phyloP scores from a whole-genome alignment of 2,329 filamentous ascomycete species.

The Akanthomyces uredinophilus region DNA sequence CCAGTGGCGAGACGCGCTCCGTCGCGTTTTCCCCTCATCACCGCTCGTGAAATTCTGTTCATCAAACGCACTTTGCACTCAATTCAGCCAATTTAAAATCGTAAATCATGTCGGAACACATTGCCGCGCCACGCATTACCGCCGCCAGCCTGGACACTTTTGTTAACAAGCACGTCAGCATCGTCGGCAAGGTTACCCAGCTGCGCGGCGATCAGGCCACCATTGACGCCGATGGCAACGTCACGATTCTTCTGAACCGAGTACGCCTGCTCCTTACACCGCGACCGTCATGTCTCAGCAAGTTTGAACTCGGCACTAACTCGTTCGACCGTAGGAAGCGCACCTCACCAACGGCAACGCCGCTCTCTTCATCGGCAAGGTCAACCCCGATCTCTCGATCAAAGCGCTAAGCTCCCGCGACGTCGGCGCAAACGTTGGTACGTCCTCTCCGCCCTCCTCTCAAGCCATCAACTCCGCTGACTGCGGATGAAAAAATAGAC shows the following conservation, averaged over 20 bases:
- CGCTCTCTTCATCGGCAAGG: slow-evolving; percentile 75
- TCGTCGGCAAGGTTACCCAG: slow-evolving; percentile 80
- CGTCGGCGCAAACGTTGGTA: slow-evolving; percentile 65
- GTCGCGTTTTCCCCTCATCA: not conserved
- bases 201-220: slow-evolving; percentile 75
- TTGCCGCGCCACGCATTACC: slow-evolving; percentile 73
- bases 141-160: slow-evolving; percentile 74
- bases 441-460: slow-evolving; percentile 28
- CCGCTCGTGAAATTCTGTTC: not conserved
- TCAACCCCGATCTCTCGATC: slow-evolving; percentile 66
- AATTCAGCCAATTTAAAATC: not conserved
- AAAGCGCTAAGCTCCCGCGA: slow-evolving; percentile 66
- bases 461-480: not conserved
- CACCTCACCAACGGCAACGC: slow-evolving; percentile 66
- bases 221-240: slow-evolving; percentile 72
- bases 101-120: slow-evolving; percentile 58
- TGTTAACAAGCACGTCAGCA: slow-evolving; percentile 68
- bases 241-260: slow-evolving; percentile 71
- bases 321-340: no score
- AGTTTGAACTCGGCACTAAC: no score
- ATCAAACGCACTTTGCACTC: no score
- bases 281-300: no score
- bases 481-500: slow-evolving; percentile 45
- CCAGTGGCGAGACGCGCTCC: not conserved
- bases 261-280: no score